Evolutionary conservation across 1,139 yeast species (phyloP).

Genomic region (Taphrina communis): DNA sequence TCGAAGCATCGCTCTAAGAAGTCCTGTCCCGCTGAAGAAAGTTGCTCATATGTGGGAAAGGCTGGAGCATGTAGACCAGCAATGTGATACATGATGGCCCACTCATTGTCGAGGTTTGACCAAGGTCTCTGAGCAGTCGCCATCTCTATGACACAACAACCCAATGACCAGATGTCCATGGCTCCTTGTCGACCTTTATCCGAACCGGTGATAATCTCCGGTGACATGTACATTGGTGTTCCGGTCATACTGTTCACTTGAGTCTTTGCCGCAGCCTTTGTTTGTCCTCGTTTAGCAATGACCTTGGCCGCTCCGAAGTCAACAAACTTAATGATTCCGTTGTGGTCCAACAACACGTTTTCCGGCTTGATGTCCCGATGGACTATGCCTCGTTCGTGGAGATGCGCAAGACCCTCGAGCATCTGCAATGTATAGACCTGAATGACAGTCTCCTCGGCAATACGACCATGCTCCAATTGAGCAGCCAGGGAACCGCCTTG

Average conservation of each 20-base stretch:
- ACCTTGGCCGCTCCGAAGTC: slow-evolving; percentile 90
- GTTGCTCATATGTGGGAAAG: slow-evolving; percentile 77
- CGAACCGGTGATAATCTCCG: slow-evolving; percentile 89
- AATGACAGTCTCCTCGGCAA: slow-evolving; percentile 92
- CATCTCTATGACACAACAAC: slow-evolving; percentile 97
- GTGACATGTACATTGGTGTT: slow-evolving; percentile 99
- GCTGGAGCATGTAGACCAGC: slow-evolving; percentile 95
- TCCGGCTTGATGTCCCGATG: slow-evolving; percentile 98
- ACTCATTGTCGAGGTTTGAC: slow-evolving; percentile 91
- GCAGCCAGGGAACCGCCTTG: slow-evolving; percentile 93
- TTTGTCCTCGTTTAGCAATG: slow-evolving; percentile 62
- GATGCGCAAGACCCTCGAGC: slow-evolving; percentile 92
- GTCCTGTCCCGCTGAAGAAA: slow-evolving; percentile 71
- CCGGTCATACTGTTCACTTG: slow-evolving; percentile 72
- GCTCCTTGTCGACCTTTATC: slow-evolving; percentile 70
- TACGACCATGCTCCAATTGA: slow-evolving; percentile 83
- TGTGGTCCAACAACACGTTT: slow-evolving; percentile 76
- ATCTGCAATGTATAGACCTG: slow-evolving; percentile 90
- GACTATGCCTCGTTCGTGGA: slow-evolving; percentile 94
- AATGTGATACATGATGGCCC: slow-evolving; percentile 98
- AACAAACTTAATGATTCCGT: slow-evolving; percentile 72
- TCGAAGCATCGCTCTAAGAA: slow-evolving; percentile 79
- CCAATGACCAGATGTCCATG: slow-evolving; percentile 71
- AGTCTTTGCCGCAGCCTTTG: slow-evolving; percentile 49
- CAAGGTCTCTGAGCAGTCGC: slow-evolving; percentile 63